Evolutionary conservation across 441 rosid genomes (phyloP), one percentile per base, ranked within the genome.

Genomic region (Flueggea neowawraea): DNA sequence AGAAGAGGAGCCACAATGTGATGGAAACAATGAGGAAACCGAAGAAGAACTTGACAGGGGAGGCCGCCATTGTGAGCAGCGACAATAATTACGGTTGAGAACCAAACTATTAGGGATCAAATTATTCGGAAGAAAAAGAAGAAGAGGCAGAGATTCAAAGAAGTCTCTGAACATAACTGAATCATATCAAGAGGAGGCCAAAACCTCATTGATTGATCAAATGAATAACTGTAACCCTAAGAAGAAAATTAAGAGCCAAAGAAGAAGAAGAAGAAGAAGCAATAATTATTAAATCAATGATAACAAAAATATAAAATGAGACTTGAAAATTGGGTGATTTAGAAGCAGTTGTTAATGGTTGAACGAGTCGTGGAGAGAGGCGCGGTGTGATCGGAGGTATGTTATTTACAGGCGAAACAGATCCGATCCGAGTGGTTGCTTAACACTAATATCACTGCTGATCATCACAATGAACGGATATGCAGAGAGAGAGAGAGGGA

Each of bases 31-130:
- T 69, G 61, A 95, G 75, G 83, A 95, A 95, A 14, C 96, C 96
- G 58, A 89, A 82, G 77, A 95, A 88, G 81, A 95, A 85, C 69
- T 85, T 89, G 55, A 85, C 99, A n/a, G 95, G 97, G 52, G 98
- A 91, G 75, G 86, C 90, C 54, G 85, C 86, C 97, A 91, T 91
- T 70, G 58, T 62, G 50, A 47, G 64, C 48, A 9, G 69, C 50
- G 61, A 45, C 63, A 67, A 32, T 57, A 53, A 44, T 55, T 31
- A 49, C 43, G 53, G 54, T 22, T 66, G 63, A 62, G 71, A 65
- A 62, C 64, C 47, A 61, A 47, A 12, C 3, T 59, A 59, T 9
- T 31, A 41, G 28, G 67, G 57, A 77, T 74, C 69, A 75, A 52
- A 68, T 41, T 59, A 41, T 62, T 63, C 61, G 57, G 63, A 66